These are phyloP conservation scores for Micromonas commoda DNA, from an alignment of 139 green algal genomes.

Conservation along the genomic window DNA sequence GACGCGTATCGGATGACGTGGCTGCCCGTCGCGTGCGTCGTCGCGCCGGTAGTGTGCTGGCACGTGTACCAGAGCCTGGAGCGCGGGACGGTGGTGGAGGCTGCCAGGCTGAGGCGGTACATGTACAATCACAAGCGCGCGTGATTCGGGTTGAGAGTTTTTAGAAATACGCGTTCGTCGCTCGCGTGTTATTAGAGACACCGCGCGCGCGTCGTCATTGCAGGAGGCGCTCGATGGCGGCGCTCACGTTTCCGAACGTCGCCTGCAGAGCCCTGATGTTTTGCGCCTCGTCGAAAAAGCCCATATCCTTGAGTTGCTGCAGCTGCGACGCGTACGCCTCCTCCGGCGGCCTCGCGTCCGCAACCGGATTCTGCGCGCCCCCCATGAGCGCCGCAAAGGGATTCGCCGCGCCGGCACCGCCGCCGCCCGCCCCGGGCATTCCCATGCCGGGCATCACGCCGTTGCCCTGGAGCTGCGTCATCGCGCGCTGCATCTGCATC, in stretches of 20 bases:
- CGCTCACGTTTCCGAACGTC: slow-evolving; percentile 33
- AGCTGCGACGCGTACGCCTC: slow-evolving; percentile 25
- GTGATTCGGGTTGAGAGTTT: not conserved
- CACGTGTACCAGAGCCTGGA: not conserved
- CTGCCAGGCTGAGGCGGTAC: not conserved
- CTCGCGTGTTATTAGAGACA: not conserved
- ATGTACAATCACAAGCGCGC: not conserved
- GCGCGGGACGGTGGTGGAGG: not conserved
- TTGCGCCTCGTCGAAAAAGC: slow-evolving; percentile 31
- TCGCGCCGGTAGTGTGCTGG: not conserved
- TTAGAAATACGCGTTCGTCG: not conserved
- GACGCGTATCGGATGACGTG: not conserved
- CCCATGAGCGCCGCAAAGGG: not conserved
- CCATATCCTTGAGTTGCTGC: slow-evolving; percentile 37
- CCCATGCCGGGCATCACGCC: not conserved
- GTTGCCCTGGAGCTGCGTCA: slow-evolving; percentile 38
- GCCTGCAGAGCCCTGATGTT: slow-evolving; percentile 33
- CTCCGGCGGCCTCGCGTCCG: slow-evolving; percentile 1
- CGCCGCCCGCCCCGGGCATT: not conserved
- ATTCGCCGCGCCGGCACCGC: not conserved
- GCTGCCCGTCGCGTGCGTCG: not conserved
- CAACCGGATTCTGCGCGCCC: not conserved
- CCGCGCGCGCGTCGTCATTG: not conserved
- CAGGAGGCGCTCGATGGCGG: slow-evolving; percentile 32
- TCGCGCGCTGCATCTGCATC: slow-evolving; percentile 51